Evolutionary conservation across 176 grass and related monocot genomes (phyloP), one percentile per base, ranked within the genome.

Genomic region (Aechmea fasciata): DNA sequence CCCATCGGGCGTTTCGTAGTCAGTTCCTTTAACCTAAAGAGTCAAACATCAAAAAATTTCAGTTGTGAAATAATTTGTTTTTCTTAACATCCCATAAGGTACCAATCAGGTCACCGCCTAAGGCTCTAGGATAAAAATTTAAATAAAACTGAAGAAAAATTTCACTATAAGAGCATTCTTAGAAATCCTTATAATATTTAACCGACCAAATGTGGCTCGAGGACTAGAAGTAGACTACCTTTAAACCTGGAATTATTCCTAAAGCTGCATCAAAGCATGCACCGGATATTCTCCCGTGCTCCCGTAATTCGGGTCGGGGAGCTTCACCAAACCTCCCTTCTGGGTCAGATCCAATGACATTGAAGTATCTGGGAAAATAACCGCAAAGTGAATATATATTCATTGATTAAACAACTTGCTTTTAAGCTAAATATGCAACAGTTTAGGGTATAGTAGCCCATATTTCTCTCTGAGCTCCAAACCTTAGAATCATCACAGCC

Each of bases 401-500:
- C 1, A 66, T 66, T 29, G 17, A 17, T 59, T 61, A 18, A 22
- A n/a, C 10, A 18, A 61, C 9, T 61, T 61, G 17, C 6, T 61
- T 61, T 20, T 19, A 61, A 61, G 15, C 20, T 18, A 61, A 61
- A 22, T 8, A 9, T 13, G 14, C 9, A 10, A 41, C 14, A 67
- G 64, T 13, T 48, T 67, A 29, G 5, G 64, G 14, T 15, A 48
- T 41, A 48, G 2, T 28, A 67, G 1, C 13, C 55, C n/a, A 61
- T 22, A 18, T 61, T 61, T 28, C 26, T 14, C 11, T 13, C 25
- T 0, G 28, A 11, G 10, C 20, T 53, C 69, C 67, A 2, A 64
- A 91, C 91, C 91, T 91, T 77, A 96, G 65, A 82, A 96, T 86
- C 91, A 96, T 96, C 51, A 96, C 82, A 49, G 91, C 88, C 80